Conservation (phyloP, 768 basidiomycete species). For the Tricholoma hemisulphureum region DNA sequence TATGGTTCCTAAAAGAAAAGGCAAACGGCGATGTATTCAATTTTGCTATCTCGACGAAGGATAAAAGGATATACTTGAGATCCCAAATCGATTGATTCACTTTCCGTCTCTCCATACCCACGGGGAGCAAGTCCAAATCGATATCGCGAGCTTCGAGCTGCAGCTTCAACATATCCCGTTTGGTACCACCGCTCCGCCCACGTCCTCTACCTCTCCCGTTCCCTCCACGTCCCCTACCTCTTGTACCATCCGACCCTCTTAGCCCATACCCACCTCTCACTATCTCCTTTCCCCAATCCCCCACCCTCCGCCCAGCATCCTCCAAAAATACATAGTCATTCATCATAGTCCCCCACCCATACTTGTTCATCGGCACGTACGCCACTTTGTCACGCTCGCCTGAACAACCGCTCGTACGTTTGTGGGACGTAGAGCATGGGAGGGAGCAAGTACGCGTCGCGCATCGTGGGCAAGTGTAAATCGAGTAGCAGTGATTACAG, state of each 20-base stretch:
- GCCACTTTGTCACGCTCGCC: constrained; percentile 72
- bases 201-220: constrained; percentile 23
- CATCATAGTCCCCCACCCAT: constrained; percentile 85
- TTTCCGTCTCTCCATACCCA: constrained; percentile 79
- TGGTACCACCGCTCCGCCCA: constrained; percentile 42
- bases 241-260: constrained; percentile 18
- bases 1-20: constrained; percentile 52
- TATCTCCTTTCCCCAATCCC: constrained; percentile 72
- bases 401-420: constrained; percentile 56
- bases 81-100: constrained; percentile 84
- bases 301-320: constrained; percentile 73
- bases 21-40: constrained; percentile 2
- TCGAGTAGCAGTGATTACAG: constrained; percentile 48
- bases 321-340: constrained; percentile 87
- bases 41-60: constrained; percentile 5
- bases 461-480: constrained; percentile 83
- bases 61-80: constrained; percentile 56
- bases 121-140: constrained; percentile 71
- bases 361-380: constrained; percentile 80
- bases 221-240: constrained; percentile 20
- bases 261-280: constrained; percentile 55
- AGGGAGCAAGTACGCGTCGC: constrained; percentile 69
- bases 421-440: constrained; percentile 68
- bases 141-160: constrained; percentile 69
- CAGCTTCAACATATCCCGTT: constrained; percentile 64